Evolutionary conservation across 2,329 filamentous ascomycete genomes (phyloP), one percentile per base, ranked within the genome.

Genomic region (Stachybotrys elegans): DNA sequence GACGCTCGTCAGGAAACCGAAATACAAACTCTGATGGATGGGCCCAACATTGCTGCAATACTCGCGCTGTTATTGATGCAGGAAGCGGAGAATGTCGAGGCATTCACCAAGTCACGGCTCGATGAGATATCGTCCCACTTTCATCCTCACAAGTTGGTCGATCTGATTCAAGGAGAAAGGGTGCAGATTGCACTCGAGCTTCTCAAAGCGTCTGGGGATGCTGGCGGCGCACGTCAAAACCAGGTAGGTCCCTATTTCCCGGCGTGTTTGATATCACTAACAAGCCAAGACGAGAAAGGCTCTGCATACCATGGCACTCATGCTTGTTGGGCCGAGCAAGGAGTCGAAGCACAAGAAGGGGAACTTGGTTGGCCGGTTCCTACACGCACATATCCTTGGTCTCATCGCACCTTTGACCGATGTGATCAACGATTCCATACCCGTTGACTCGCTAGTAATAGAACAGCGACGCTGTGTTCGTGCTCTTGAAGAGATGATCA

Each of bases 401-500:
- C 81, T 97, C 43, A 90, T 96, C 65, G 83, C 88, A 6, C 79
- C 84, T 27, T 82, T 97, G 51, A 88, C 88, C 1, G 83, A 91
- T 43, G 70, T 78, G 9, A 83, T 96, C 46, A 93, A 91, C 55
- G 85, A 88, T 57, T 71, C 74, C 12, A 59, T 66, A 25, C 69
- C 71, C 31, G 67, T 73, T 17, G 73, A 76, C 46, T 78, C 77
- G 66, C 51, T 71, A 67, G 55, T 76, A 60, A 56, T 74, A 38
- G 90, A 96, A 59, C 88, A 90, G 56, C 80, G 79, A 44, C 78
- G 86, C 46, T 90, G 84, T 54, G 80, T 98, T 8, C 79, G 80
- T 50, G 91, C 88, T 5, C 85, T 98, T 59, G 86, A 89, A 53
- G 88, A 95, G 59, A 87, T 98, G 78, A 85, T 96, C 40, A 80